Conservation (phyloP, 169 alveolate genomes). For the Plasmodium coatneyi region DNA sequence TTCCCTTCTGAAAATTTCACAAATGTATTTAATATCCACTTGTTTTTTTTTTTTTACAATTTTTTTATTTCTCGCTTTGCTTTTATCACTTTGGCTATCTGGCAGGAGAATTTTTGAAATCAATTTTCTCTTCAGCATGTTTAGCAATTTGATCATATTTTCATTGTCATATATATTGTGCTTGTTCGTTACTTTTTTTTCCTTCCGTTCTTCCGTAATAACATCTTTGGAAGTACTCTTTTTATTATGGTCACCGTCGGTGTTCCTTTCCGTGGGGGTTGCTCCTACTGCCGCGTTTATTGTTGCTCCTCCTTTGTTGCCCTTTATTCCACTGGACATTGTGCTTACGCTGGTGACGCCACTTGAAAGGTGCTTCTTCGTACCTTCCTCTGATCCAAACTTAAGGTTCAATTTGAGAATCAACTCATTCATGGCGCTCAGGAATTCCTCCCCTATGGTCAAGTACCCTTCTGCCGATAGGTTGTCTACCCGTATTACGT, state of each 20-base stretch:
- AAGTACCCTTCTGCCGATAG: constrained; percentile 4
- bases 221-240: neutral
- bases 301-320: neutral
- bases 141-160: constrained; percentile 24
- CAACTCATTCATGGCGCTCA: constrained; percentile 37
- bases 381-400: constrained; percentile 10
- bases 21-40: constrained; percentile 52
- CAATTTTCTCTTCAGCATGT: constrained; percentile 32
- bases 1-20: constrained; percentile 63
- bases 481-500: constrained; percentile 28
- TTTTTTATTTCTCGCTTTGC: constrained; percentile 64
- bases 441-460: constrained; percentile 52
- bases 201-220: neutral
- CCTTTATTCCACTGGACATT: neutral
- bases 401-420: constrained; percentile 1
- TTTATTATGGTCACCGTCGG: neutral
- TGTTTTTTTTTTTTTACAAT: constrained; percentile 51
- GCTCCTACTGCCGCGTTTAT: neutral
- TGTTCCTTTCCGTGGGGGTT: too few relatives aligned
- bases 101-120: constrained; percentile 40
- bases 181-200: neutral
- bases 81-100: constrained; percentile 36
- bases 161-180: constrained; percentile 26
- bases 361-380: neutral
- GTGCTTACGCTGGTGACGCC: neutral